Base-by-base conservation (phyloP, 2,329 filamentous ascomycete species). In the Fusarium austroafricanum region DNA sequence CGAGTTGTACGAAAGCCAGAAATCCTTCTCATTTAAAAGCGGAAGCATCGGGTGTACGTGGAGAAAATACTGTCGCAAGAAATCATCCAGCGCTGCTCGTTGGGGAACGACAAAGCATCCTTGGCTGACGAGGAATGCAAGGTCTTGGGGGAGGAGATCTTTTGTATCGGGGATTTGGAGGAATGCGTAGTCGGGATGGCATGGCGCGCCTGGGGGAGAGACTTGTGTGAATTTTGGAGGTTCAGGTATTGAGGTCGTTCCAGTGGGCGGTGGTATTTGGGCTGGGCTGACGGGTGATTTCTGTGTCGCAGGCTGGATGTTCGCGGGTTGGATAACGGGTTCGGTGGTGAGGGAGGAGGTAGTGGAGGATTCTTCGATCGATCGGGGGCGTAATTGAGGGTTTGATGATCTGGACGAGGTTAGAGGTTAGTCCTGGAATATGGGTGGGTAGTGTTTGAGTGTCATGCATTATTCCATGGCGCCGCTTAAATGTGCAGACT, bases 21-120 rank as follows among this genome's bases (percentile, higher is more conserved):
- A 70, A 9, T 73, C 71, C 43, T 66, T 72, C 12, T 73, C 71
- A 9, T 73, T 71, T 5, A 76, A 10, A 0, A 76, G 46, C 2
- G 74, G 74, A 14, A 76, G 69, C 52, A 76, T 70, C 3, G 74
- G 74, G 39, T 76, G 74, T 0, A 76, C 71, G n/a, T 76, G 72
- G 1, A 68, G 39, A 15, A 76, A 76, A 52, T 76, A 76, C 20
- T 74, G 68, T 8, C 66, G 33, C n/a, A 76, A 37, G n/a, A 76
- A 75, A 35, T 75, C 72, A 33, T 75, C 70, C 10, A 75, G 64
- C 10, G 67, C 67, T 1, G 47, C 55, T 17, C 72, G 47, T 21
- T 71, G 67, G 0, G 73, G 73, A 0, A 75, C 71, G 0, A 73
- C 45, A 23, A 75, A 75, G 29, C 73, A 75, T 1, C 73, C 72